These are phyloP conservation scores for Pyrenochaeta sp. DNA, from an alignment of 2,329 filamentous ascomycete species.

Conservation along the genomic window DNA sequence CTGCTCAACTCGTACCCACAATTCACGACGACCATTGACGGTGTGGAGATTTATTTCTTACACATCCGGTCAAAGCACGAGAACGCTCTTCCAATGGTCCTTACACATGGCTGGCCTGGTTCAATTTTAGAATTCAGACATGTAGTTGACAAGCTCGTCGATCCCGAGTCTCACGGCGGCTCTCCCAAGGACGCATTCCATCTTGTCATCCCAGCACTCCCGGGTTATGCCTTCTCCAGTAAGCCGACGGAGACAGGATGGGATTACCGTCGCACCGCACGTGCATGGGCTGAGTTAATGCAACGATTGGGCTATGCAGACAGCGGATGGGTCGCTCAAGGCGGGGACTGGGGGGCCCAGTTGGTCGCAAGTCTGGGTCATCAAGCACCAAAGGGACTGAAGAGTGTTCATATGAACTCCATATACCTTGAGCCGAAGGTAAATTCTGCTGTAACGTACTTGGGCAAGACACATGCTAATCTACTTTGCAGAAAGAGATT, in stretches of 20 bases:
- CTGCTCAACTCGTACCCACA: slow-evolving; percentile 67
- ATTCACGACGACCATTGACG: slow-evolving; percentile 62
- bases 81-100: slow-evolving; percentile 68
- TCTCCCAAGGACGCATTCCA: slow-evolving; percentile 51
- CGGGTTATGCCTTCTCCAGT: slow-evolving; percentile 61
- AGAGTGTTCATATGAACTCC: slow-evolving; percentile 20
- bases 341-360: slow-evolving; percentile 15
- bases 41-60: slow-evolving; percentile 65
- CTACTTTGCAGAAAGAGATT: not conserved
- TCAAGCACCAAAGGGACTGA: slow-evolving; percentile 17
- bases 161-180: slow-evolving; percentile 2
- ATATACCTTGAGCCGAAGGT: slow-evolving; percentile 17
- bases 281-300: slow-evolving; percentile 73
- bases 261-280: slow-evolving; percentile 64
- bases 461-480: not conserved
- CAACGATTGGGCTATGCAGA: slow-evolving; percentile 67
- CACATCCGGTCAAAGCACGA: slow-evolving; percentile 60
- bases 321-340: slow-evolving; percentile 41
- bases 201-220: slow-evolving; percentile 59
- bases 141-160: slow-evolving; percentile 47
- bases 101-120: slow-evolving; percentile 68
- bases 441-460: slow-evolving; percentile 1
- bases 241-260: slow-evolving; percentile 62
- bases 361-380: slow-evolving; percentile 11
- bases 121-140: slow-evolving; percentile 30